Evolutionary conservation across 495 filamentous ascomycete genomes (phyloP).

Genomic region (Tuber umbilicatum): DNA sequence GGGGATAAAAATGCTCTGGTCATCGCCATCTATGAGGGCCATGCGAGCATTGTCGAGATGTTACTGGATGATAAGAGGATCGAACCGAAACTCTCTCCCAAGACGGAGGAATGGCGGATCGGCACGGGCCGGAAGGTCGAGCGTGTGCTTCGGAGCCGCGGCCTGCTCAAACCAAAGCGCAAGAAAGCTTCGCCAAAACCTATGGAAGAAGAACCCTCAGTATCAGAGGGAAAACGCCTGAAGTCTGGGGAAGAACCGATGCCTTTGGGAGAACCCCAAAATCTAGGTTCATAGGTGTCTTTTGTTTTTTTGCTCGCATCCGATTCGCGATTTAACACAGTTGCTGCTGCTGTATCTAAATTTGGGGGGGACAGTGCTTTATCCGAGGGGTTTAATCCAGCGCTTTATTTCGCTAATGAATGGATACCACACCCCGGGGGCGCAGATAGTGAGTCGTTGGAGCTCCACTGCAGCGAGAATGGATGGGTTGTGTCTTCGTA

Average conservation of each 20-base stretch:
- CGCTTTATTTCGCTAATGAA: background rate
- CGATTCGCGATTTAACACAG: background rate
- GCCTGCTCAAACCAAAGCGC: slow-evolving; percentile 1
- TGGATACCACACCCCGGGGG: background rate
- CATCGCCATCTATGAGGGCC: background rate
- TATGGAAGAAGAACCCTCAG: background rate
- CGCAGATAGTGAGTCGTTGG: background rate
- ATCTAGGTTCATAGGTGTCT: background rate
- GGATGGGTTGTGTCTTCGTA: background rate
- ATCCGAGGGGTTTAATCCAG: background rate
- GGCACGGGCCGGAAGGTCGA: background rate
- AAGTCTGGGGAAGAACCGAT: background rate
- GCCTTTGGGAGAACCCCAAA: background rate
- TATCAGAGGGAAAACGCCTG: background rate
- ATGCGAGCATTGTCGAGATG: slow-evolving; percentile 3
- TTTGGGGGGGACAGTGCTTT: background rate
- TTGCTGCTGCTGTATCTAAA: background rate
- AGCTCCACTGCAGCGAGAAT: background rate
- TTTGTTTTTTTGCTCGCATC: background rate
- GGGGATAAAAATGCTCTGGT: background rate
- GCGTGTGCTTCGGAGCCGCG: background rate
- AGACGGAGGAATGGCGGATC: background rate
- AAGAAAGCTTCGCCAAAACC: background rate
- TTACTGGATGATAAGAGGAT: background rate
- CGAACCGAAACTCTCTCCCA: background rate